Base-by-base conservation (phyloP, 2,329 filamentous ascomycete genomes). In the Aotearoamyces nothofagi region DNA sequence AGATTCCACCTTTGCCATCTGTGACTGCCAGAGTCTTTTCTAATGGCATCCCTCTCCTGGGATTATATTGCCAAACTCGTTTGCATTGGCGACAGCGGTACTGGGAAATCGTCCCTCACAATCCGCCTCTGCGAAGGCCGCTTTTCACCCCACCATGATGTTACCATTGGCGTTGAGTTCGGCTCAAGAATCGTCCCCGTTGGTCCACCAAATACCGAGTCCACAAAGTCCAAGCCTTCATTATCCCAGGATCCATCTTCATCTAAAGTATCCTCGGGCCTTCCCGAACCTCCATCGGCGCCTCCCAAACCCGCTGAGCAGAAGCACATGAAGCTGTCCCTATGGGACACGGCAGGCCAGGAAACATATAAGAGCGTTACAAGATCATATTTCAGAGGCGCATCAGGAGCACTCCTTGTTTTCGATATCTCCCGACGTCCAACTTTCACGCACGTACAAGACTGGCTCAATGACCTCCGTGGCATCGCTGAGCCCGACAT, bases 41-140 rank as follows among this genome's bases (percentile, higher is more conserved):
- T n/a, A n/a, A 73, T 73, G 67, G 65, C 59, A 15, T 53, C 63
- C 39, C 68, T 75, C 47, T 78, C 83, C 55, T 96, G 87, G 87
- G 84, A 96, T 61, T 96, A 92, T 63, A 98, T 96, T 52, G 86
- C 87, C 55, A 98, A 98, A 59, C 81, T 98, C 46, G 87, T 96
- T 50, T 92, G 83, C 60, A 84, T 98, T 48, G 90, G 90, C 54
- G 90, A 96, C 61, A 90, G 80, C 25, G 90, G 86, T 51, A 92
- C 83, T 51, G 90, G 90, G 49, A 98, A 98, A 64, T 92, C 83
- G 37, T 72, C 82, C 56, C 71, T 94, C 43, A 93, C 86, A 32
- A 86, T 94, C 52, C 82, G 87, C 39, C 80, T 96, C 39, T 94
- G 87, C 61, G 87, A 94, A 66, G 86, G 86, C 45, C 82, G 87